Evolutionary conservation across 305 asterid species (phyloP), one percentile per base, ranked within the genome.

Genomic region (Fraxinus greggii): DNA sequence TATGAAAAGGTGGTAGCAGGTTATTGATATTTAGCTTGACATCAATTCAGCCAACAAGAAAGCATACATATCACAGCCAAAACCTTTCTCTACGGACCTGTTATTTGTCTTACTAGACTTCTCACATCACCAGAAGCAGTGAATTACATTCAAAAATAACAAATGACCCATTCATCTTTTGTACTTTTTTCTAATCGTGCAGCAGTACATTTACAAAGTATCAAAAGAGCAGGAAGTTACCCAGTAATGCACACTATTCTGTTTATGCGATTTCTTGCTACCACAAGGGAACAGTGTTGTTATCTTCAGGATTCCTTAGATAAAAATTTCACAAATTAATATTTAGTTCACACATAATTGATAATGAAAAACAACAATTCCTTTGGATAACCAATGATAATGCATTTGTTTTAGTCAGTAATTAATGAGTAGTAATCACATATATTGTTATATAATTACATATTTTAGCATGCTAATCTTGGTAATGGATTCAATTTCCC

Each of bases 391-490:
- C 19, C n/a, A 78, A 12, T 38, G 32, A 79, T 61, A 23, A 13
- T 36, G 48, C 12, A 21, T 48, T 81, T 26, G 70, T 13, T 35
- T 61, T 12, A 77, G 9, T 33, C 54, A 32, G 35, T 5, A 54
- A 77, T 10, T 56, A 19, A 56, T 59, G 54, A 74, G 61, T 5
- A 42, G 32, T 40, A 77, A 42, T 72, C 38, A 61, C 32, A 76
- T 40, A 31, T 65, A 36, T 24, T 23, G 29, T 24, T 63, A 17
- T 63, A 73, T 1, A 7, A 54, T 12, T 24, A 75, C 36, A 28
- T 36, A 23, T 65, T 32, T 80, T 81, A 5, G 5, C 79, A 72
- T 35, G 69, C 75, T 26, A 78, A 32, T 70, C 48, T 76, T 28
- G 28, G 26, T 42, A n/a, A 45, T 35, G 7, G 5, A 65, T 24